Evolutionary conservation across 2,329 filamentous ascomycete species (phyloP).

Genomic region (Aspergillus sp.): DNA sequence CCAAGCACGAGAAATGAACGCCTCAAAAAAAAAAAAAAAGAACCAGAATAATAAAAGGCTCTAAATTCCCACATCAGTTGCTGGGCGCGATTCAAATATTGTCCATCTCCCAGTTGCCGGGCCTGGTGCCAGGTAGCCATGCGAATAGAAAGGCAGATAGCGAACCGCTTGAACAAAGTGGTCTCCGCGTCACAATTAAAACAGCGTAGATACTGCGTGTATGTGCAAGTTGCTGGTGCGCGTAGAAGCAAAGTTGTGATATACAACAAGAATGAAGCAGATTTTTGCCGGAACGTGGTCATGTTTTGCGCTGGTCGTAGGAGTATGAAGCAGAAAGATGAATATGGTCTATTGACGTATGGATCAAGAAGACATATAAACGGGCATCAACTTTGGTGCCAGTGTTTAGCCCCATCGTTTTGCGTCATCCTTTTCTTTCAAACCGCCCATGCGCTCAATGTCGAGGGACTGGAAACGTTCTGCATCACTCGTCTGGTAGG

Average conservation of each 20-base stretch:
- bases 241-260: constrained; percentile 20
- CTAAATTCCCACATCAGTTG: constrained; percentile 26
- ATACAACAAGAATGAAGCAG: constrained; percentile 23
- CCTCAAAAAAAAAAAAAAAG: constrained; percentile 18
- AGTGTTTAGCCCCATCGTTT: constrained; percentile 35
- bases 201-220: constrained; percentile 20
- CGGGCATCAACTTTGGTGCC: neutral
- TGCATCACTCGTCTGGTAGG: constrained; percentile 79
- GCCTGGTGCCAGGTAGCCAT: constrained; percentile 4
- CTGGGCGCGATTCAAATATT: constrained; percentile 28
- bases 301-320: constrained; percentile 33
- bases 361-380: constrained; percentile 1
- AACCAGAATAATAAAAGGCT: constrained; percentile 10
- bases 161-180: neutral
- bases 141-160: neutral
- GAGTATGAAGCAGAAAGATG: constrained; percentile 15
- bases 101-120: constrained; percentile 4
- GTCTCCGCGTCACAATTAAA: constrained; percentile 12
- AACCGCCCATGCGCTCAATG: constrained; percentile 87
- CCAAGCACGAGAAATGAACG: constrained; percentile 31
- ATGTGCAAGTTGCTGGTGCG: constrained; percentile 34
- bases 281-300: constrained; percentile 33
- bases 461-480: constrained; percentile 90
- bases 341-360: constrained; percentile 15
- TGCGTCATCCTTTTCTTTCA: constrained; percentile 77